Conservation (phyloP, 331 rosid species). For the Dryas integrifolia region DNA sequence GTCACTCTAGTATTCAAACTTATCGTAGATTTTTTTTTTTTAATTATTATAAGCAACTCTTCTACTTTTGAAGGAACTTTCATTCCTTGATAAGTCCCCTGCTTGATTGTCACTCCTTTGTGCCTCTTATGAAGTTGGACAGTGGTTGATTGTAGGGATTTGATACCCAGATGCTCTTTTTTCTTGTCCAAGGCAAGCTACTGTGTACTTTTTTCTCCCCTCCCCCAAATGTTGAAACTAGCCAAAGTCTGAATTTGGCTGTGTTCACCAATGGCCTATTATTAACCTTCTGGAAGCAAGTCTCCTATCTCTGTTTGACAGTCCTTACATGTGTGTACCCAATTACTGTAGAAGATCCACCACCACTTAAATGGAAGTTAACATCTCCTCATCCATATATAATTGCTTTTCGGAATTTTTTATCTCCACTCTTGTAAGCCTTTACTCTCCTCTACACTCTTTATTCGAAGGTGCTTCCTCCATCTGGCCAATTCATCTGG, state of each 20-base stretch:
- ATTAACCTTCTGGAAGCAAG: background rate
- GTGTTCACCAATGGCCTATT: background rate
- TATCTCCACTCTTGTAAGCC: background rate
- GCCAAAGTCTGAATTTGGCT: background rate
- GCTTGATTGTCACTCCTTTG: background rate
- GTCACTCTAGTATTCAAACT: background rate
- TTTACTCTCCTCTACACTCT: background rate
- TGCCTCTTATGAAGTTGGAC: conserved; percentile 6
- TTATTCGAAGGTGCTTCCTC: background rate
- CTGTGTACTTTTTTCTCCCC: background rate
- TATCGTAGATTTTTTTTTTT: background rate
- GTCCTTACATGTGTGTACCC: background rate
- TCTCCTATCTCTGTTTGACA: background rate
- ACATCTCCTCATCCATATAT: background rate
- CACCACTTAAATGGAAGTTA: background rate
- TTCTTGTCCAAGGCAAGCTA: conserved; percentile 1
- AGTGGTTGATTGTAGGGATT: background rate
- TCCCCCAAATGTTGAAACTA: background rate
- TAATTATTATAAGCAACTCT: background rate
- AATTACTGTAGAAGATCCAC: background rate
- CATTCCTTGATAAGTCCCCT: background rate
- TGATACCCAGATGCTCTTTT: background rate
- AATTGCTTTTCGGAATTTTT: background rate
- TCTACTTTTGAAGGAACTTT: background rate
- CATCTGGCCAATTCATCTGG: background rate